A percentile compares a stretch with the other conserved stretches of the same genome.
phyloP scores from a whole-genome alignment of 1,284 basidiomycete genomes.

The Wallemia hederae region DNA sequence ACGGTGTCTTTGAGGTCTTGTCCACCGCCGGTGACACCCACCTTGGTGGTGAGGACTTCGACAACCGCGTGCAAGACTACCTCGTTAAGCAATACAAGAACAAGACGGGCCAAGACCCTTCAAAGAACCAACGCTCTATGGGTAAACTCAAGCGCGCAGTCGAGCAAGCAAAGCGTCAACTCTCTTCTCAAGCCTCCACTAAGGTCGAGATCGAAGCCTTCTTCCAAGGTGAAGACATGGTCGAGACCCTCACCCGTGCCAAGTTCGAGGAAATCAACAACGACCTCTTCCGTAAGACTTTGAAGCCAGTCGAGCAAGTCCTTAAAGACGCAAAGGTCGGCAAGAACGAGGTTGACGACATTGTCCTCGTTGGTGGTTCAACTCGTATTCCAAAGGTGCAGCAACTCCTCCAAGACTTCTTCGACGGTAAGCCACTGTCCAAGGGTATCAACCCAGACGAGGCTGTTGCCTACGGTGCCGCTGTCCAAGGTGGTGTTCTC shows the following conservation, averaged over 20 bases:
- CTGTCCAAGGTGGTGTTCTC: constrained; percentile 90
- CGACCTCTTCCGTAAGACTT: constrained; percentile 94
- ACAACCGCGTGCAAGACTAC: constrained; percentile 82
- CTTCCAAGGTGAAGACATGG: constrained; percentile 84
- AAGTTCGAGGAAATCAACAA: constrained; percentile 98
- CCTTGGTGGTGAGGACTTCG: constrained; percentile 96
- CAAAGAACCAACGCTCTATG: constrained; percentile 59
- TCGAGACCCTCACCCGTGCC: constrained; percentile 83
- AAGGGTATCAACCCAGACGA: constrained; percentile 89
- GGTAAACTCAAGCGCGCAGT: constrained; percentile 95
- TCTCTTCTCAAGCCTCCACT: constrained; percentile 45
- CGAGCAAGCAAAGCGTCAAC: constrained; percentile 94
- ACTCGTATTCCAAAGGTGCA: constrained; percentile 98
- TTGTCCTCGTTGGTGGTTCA: constrained; percentile 70
- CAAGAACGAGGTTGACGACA: constrained; percentile 84
- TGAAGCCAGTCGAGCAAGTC: constrained; percentile 97
- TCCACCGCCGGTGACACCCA: constrained; percentile 97
- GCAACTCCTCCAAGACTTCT: constrained; percentile 79
- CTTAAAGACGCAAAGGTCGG: constrained; percentile 90
- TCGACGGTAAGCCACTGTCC: constrained; percentile 60
- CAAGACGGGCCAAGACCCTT: constrained; percentile 72
- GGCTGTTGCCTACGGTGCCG: constrained; percentile 84
- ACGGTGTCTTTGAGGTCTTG: constrained; percentile 88
- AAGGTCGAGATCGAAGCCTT: constrained; percentile 54
- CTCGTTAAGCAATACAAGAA: constrained; percentile 80